phyloP scores from a whole-genome alignment of 305 asterid genomes.

The Ilex paraguariensis region DNA sequence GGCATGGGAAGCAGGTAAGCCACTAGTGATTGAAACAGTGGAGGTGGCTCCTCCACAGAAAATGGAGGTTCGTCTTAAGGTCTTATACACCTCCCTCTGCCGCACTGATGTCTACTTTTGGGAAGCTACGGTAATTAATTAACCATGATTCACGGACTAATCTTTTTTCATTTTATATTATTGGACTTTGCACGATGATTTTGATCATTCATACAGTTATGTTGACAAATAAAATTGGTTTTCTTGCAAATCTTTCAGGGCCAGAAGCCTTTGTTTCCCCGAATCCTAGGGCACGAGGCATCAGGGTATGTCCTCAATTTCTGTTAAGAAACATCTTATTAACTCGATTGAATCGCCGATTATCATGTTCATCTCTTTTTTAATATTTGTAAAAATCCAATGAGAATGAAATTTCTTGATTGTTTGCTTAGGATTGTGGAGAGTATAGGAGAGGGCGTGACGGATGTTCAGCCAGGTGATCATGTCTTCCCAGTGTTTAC shows the following conservation, averaged over 20 bases:
- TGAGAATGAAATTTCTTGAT: background rate
- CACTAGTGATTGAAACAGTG: constrained; percentile 15
- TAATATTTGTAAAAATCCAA: background rate
- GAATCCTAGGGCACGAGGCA: constrained; percentile 22
- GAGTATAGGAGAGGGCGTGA: constrained; percentile 19
- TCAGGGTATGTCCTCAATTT: constrained; percentile 10
- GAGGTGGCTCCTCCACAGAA: constrained; percentile 19
- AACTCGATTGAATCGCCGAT: background rate
- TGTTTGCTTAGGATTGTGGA: constrained; percentile 13
- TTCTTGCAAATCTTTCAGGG: constrained; percentile 8
- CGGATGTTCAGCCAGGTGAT: constrained; percentile 14
- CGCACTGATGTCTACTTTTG: constrained; percentile 20
- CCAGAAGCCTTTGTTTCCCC: constrained; percentile 17
- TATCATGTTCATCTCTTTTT: background rate
- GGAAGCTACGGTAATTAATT: constrained; percentile 16
- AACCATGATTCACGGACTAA: background rate
- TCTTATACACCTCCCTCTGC: constrained; percentile 15
- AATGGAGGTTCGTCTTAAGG: constrained; percentile 18
- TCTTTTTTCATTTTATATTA: no score
- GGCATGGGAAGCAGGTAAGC: constrained; percentile 20
- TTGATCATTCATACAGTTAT: no score
- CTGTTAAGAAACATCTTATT: no score
- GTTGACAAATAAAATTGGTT: background rate
- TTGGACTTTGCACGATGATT: no score
- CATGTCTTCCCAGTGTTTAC: constrained; percentile 19